phyloP scores from a whole-genome alignment of 306 rosid species.

The Phaseolus lunatus region DNA sequence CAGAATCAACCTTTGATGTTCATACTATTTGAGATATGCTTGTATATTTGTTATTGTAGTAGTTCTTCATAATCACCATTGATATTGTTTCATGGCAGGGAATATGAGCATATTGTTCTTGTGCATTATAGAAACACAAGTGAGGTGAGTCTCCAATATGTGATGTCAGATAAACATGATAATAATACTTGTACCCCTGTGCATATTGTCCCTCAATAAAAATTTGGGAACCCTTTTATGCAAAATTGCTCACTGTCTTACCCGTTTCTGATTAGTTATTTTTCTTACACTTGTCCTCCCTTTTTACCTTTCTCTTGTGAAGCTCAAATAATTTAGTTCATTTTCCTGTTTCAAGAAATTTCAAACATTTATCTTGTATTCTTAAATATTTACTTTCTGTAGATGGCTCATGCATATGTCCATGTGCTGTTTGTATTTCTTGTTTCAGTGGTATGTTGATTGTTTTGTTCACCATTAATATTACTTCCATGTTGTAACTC shows the following conservation, averaged over 20 bases:
- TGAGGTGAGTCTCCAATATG: slow-evolving; percentile 65
- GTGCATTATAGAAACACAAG: slow-evolving; percentile 83
- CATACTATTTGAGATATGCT: slow-evolving; percentile 7
- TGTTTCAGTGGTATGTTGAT: not conserved
- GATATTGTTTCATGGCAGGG: slow-evolving; percentile 64
- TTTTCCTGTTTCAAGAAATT: slow-evolving; percentile 24
- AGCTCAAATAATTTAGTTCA: slow-evolving; percentile 14
- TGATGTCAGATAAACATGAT: slow-evolving; percentile 28
- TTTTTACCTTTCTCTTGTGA: slow-evolving; percentile 1
- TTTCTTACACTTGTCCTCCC: not conserved
- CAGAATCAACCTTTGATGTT: not conserved
- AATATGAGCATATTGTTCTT: slow-evolving; percentile 85
- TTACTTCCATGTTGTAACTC: not conserved
- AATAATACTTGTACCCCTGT: slow-evolving; percentile 21
- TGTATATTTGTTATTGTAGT: slow-evolving; percentile 27
- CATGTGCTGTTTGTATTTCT: slow-evolving; percentile 23
- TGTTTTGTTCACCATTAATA: slow-evolving; percentile 12
- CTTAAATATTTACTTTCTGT: not conserved
- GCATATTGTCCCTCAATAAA: not conserved
- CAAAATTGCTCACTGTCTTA: slow-evolving; percentile 31
- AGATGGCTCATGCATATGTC: slow-evolving; percentile 10
- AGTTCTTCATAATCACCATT: slow-evolving; percentile 27
- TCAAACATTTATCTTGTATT: slow-evolving; percentile 18
- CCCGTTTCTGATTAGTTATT: slow-evolving; percentile 10
- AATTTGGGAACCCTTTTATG: slow-evolving; percentile 20